phyloP scores from a whole-genome alignment of 23 red algal species.

The Pyropia yezoensis region DNA sequence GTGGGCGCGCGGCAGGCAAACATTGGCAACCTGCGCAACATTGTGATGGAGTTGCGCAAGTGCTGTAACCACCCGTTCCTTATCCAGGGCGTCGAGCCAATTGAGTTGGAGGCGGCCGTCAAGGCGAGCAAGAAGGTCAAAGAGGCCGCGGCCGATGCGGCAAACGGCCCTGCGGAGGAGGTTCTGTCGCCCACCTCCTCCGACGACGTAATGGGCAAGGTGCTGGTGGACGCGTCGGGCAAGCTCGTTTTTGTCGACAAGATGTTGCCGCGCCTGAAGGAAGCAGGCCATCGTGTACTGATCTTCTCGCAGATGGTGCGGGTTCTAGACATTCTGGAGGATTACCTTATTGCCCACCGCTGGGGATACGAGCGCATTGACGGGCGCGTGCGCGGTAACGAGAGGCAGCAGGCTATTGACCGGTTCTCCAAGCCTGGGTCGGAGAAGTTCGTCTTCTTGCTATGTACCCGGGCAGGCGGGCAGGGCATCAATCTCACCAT shows the following conservation, averaged over 20 bases:
- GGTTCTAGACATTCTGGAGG: constrained; percentile 64
- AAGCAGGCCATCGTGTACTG: constrained; percentile 38
- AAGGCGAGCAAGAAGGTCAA: neutral
- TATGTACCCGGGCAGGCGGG: constrained; percentile 61
- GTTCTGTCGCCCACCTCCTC: neutral
- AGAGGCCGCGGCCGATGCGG: neutral
- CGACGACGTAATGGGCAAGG: constrained; percentile 21
- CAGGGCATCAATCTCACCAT: constrained; percentile 72
- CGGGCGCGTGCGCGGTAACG: constrained; percentile 60
- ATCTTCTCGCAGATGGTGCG: constrained; percentile 77
- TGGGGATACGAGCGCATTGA: constrained; percentile 59
- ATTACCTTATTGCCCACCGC: constrained; percentile 28
- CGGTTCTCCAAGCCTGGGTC: constrained; percentile 29
- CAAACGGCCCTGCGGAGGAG: constrained; percentile 5
- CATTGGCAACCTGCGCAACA: constrained; percentile 65
- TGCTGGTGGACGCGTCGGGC: constrained; percentile 48
- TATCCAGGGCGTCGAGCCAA: constrained; percentile 54
- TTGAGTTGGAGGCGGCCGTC: constrained; percentile 10
- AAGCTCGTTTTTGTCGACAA: constrained; percentile 71
- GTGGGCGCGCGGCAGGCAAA: constrained; percentile 22
- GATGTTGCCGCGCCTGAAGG: constrained; percentile 36
- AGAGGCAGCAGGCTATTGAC: constrained; percentile 65
- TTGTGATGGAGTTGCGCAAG: constrained; percentile 69
- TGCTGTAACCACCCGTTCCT: constrained; percentile 69
- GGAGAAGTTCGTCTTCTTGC: constrained; percentile 61